Base-by-base conservation (phyloP, 2,329 filamentous ascomycete genomes). In the Colletotrichum aenigma region DNA sequence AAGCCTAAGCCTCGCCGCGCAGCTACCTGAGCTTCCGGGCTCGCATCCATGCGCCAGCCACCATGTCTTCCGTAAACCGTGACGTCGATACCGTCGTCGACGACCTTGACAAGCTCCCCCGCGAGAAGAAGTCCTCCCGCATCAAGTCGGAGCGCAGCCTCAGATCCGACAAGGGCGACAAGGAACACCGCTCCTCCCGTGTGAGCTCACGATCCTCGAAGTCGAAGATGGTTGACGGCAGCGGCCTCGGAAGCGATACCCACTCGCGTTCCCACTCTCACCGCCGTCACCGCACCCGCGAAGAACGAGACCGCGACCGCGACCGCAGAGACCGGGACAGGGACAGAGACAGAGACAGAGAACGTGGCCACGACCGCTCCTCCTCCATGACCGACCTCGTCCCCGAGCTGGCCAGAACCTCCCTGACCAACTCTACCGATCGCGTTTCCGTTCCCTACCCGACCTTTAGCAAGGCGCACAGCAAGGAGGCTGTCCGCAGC, bases 391-490 rank as follows among this genome's bases (percentile, higher is more conserved):
- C 87, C 65, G 88, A 91, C 69, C 81, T 90, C 61, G 87, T 89
- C 15, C 88, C 88, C 26, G 88, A 89, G 80, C 82, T 90, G 66
- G 82, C 84, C 67, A 83, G 81, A 61, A 81, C 83, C 9, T 82
- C 81, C 26, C 76, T 85, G 26, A 68, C 73, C 34, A 70, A 70
- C 60, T 86, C 83, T 75, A 82, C 80, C 66, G 87, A 89, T 69
- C 88, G 88, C 32, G 82, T 87, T 38, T 90, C 89, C 76, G 82
- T 94, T 56, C 93, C 95, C 8, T 98, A 98, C 82, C 95, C 96
- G 3, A 89, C 90, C 13, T 95, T 97, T 84, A 97, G 94, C 85
- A 98, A 97, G 85, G 94, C 94, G 15, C 95, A 98, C 84, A 97
- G 95, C 88, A 97, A 96, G 84, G 96, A 98, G 86, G 91, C 92